Base-by-base conservation (phyloP, 495 filamentous ascomycete genomes). In the Lasiosphaeria ovina region DNA sequence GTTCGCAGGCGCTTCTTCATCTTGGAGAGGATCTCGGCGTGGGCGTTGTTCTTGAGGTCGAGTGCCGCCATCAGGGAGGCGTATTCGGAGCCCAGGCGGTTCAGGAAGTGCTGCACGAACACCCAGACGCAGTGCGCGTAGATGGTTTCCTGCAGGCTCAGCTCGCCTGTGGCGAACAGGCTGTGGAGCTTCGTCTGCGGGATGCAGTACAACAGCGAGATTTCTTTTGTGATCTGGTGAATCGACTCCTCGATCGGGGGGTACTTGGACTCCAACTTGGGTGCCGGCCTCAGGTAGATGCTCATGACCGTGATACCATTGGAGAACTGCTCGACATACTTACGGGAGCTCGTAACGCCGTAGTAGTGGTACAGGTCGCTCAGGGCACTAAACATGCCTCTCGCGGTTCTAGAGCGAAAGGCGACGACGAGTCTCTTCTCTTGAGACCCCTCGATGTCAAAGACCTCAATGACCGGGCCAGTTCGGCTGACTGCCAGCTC, bases 321-420 rank as follows among this genome's bases (percentile, higher is more conserved):
- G 66, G 93, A 96, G 79, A 98, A 98, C 75, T 98, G 93, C 77
- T 98, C 93, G 57, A 98, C 89, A 68, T 98, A 98, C 78, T 98
- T 98, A 55, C 94, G 85, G 2, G 94, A 92, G 72, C 91, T 96
- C 2, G 94, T 98, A 53, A 97, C 84, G 32, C 95, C 95, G 69
- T 98, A 98, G 81, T 97, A 97, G 77, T 98, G 94, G 75, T 98
- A 98, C 31, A 98, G 80, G 73, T 98, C 95, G 60, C 91, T 96
- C 57, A 98, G 75, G 31, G 94, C 92, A 63, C 92, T 96, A 79
- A 98, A 98, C 65, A 98, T 77, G 44, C 94, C 95, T 74, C 92
- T 83, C 31, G 94, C 95, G 8, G 93, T 96, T 53, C 93, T 86
- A 62, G 93, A 89, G 51, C 91, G 91, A 78, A 96, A 97, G 40